A percentile compares a stretch with the other conserved stretches of the same genome.
Evolutionary conservation across 495 filamentous ascomycete genomes (phyloP).

Genomic region (Hyaloscypha bicolor): DNA sequence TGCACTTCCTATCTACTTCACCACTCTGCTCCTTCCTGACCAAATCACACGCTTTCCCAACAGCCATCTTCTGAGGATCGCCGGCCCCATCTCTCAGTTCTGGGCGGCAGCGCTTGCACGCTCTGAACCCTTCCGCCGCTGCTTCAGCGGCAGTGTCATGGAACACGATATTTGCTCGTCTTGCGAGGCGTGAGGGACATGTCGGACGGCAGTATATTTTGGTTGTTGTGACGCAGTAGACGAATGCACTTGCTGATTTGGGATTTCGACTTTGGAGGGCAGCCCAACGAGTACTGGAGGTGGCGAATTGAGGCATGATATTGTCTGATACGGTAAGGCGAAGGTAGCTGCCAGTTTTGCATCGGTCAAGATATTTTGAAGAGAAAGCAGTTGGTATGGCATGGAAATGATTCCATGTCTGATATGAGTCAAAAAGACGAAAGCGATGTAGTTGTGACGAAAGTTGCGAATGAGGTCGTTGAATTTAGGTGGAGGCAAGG

Average conservation of each 20-base stretch:
- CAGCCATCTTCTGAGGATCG: constrained; percentile 45
- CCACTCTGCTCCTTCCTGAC: constrained; percentile 27
- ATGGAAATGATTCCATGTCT: neutral
- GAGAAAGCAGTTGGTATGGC: neutral
- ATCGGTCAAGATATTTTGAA: neutral
- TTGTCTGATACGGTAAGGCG: neutral
- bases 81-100: constrained; percentile 37
- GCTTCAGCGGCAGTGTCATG: constrained; percentile 58
- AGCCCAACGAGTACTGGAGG: constrained; percentile 53
- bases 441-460: constrained; percentile 19
- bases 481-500: neutral
- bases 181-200: constrained; percentile 61
- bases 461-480: constrained; percentile 24
- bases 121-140: constrained; percentile 55
- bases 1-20: constrained; percentile 42
- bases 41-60: constrained; percentile 48
- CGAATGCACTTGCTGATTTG: constrained; percentile 51
- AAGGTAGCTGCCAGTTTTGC: neutral
- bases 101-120: constrained; percentile 68
- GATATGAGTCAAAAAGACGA: neutral
- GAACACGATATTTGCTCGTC: constrained; percentile 63
- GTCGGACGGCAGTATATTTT: constrained; percentile 66
- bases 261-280: constrained; percentile 56
- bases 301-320: constrained; percentile 26
- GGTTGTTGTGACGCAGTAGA: constrained; percentile 65